Evolutionary conservation across 495 filamentous ascomycete genomes (phyloP).

Genomic region (Trichoderma erinaceum): DNA sequence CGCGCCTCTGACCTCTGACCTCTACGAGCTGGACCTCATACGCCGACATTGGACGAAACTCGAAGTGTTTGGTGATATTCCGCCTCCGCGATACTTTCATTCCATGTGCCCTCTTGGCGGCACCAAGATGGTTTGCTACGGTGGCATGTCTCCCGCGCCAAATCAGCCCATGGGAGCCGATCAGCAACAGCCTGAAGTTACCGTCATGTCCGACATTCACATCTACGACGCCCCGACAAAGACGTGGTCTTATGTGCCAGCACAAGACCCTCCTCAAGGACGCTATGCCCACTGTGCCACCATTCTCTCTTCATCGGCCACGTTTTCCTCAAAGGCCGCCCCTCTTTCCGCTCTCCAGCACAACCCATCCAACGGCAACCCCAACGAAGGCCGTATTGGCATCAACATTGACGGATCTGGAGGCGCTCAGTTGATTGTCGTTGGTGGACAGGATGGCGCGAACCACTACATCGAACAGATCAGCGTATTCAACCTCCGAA

Average conservation of each 20-base stretch:
- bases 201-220: conserved; percentile 97
- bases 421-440: conserved; percentile 94
- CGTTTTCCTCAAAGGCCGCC: conserved; percentile 75
- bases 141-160: conserved; percentile 86
- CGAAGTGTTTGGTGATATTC: conserved; percentile 76
- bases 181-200: conserved; percentile 78
- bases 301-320: conserved; percentile 79
- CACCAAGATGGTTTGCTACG: conserved; percentile 94
- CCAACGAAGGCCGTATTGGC: conserved; percentile 79
- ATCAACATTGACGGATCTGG: conserved; percentile 83
- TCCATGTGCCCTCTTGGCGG: conserved; percentile 89
- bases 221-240: conserved; percentile 85
- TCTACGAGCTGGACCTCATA: conserved; percentile 91
- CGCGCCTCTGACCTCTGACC: conserved; percentile 70
- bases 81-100: conserved; percentile 91
- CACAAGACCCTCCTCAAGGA: conserved; percentile 79
- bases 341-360: conserved; percentile 81
- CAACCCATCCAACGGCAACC: conserved; percentile 70
- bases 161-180: conserved; percentile 39
- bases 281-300: conserved; percentile 96
- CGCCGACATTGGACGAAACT: conserved; percentile 87
- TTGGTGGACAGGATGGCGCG: conserved; percentile 92
- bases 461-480: conserved; percentile 99
- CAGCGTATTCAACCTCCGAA: conserved; percentile 95
- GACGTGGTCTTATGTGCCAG: conserved; percentile 78